phyloP scores from a whole-genome alignment of 805 yeast species.

The Yarrowia yakushimensis region DNA sequence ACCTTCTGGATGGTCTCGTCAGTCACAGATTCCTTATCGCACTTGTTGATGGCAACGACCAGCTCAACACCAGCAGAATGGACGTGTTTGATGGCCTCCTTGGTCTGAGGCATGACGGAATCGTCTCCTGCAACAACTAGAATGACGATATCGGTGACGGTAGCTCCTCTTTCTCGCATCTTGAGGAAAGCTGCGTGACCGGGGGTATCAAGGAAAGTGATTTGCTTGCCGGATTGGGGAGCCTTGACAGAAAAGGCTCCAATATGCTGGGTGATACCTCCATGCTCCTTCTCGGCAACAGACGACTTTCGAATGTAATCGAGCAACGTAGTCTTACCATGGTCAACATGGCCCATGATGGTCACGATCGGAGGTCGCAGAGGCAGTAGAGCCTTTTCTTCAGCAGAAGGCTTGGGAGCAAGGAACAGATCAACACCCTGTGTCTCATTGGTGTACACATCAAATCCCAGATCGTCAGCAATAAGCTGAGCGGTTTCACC shows the following conservation, averaged over 20 bases:
- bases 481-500: slow-evolving; percentile 80
- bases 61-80: slow-evolving; percentile 75
- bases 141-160: slow-evolving; percentile 84
- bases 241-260: slow-evolving; percentile 93
- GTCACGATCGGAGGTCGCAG: slow-evolving; percentile 92
- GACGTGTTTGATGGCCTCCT: slow-evolving; percentile 92
- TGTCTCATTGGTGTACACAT: slow-evolving; percentile 51
- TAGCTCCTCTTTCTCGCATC: slow-evolving; percentile 96
- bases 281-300: slow-evolving; percentile 79
- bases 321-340: slow-evolving; percentile 92
- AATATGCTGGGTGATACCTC: slow-evolving; percentile 96
- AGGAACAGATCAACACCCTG: slow-evolving; percentile 60
- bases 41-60: slow-evolving; percentile 89
- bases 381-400: slow-evolving; percentile 46
- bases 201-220: slow-evolving; percentile 94
- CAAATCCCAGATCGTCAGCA: slow-evolving; percentile 84
- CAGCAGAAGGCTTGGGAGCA: slow-evolving; percentile 46
- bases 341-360: slow-evolving; percentile 98
- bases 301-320: slow-evolving; percentile 83
- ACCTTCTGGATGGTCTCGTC: slow-evolving; percentile 57
- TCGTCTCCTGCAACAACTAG: slow-evolving; percentile 97
- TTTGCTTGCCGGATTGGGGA: slow-evolving; percentile 65
- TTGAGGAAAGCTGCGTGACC: slow-evolving; percentile 96
- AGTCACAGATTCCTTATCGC: slow-evolving; percentile 75
- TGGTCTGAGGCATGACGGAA: slow-evolving; percentile 95